These are phyloP conservation scores for Penicillium sp. DNA, from an alignment of 2,329 filamentous ascomycete species.

Conservation along the genomic window DNA sequence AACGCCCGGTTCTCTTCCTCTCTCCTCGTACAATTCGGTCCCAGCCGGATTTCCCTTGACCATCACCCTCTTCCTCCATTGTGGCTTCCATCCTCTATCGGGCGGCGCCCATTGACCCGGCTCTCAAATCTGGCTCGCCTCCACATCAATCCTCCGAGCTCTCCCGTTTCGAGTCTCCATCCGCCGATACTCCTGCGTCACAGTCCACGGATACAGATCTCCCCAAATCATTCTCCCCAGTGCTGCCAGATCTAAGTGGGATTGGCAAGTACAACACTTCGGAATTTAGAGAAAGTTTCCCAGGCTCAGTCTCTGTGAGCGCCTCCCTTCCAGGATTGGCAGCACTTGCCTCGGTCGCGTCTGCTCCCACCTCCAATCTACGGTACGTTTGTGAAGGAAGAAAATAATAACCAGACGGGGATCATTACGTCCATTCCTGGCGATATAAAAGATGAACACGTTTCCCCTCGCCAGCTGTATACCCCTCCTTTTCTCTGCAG, in stretches of 20 bases:
- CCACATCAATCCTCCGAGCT: slow-evolving; percentile 33
- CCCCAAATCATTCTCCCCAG: slow-evolving; percentile 50
- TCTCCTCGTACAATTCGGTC: slow-evolving; percentile 31
- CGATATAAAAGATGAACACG: neutral
- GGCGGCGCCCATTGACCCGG: slow-evolving; percentile 58
- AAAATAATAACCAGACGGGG: neutral
- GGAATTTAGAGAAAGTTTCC: slow-evolving; percentile 28
- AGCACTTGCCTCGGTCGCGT: slow-evolving; percentile 59
- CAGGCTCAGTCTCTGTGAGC: slow-evolving; percentile 33
- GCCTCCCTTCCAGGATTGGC: slow-evolving; percentile 58
- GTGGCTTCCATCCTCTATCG: slow-evolving; percentile 60
- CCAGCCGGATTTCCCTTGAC: slow-evolving; percentile 33
- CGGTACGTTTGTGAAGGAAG: slow-evolving; percentile 44
- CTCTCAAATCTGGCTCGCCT: slow-evolving; percentile 49
- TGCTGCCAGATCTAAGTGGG: slow-evolving; percentile 30
- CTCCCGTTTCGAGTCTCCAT: slow-evolving; percentile 43
- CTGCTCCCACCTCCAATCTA: slow-evolving; percentile 51
- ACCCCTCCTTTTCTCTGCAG: slow-evolving; percentile 10
- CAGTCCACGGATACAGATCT: slow-evolving; percentile 44
- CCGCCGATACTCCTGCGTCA: slow-evolving; percentile 49
- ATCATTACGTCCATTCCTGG: neutral
- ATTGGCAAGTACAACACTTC: slow-evolving; percentile 31
- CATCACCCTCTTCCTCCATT: slow-evolving; percentile 56
- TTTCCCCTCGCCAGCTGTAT: neutral
- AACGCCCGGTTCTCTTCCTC: neutral